Conservation (phyloP, 495 filamentous ascomycete genomes). For the Tuber calosporum region DNA sequence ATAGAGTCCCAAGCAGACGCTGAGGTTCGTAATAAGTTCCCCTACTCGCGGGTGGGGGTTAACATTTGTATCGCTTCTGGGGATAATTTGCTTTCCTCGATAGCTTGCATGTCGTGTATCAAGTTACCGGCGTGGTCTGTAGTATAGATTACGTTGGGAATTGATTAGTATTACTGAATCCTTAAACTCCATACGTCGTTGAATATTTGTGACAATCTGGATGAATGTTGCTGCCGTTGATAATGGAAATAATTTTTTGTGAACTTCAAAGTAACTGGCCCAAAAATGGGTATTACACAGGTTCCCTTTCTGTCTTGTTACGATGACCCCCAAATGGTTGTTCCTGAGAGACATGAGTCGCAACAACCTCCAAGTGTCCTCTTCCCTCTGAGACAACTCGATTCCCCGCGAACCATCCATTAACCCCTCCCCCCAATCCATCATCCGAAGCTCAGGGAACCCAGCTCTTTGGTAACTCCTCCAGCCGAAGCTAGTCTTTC, state of each 20-base stretch:
- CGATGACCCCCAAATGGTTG: neutral
- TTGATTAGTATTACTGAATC: slow-evolving; percentile 1
- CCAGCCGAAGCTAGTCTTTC: neutral
- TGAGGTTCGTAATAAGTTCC: neutral
- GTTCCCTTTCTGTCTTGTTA: neutral
- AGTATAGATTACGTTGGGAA: slow-evolving; percentile 4
- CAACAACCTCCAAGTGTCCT: slow-evolving; percentile 2
- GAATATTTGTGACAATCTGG: neutral
- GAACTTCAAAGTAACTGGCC: neutral
- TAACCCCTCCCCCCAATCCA: neutral
- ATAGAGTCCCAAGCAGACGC: slow-evolving; percentile 2
- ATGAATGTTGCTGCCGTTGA: neutral
- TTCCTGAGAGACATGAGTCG: neutral
- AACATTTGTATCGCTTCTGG: neutral
- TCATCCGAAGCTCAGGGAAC: neutral
- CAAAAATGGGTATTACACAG: neutral
- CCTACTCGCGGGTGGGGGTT: neutral
- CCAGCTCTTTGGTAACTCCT: neutral
- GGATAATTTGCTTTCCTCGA: slow-evolving; percentile 7
- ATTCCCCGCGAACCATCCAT: neutral
- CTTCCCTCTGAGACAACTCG: neutral
- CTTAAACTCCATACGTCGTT: neutral
- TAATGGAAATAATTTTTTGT: neutral
- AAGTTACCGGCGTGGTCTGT: slow-evolving; percentile 1
- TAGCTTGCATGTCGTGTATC: neutral